phyloP scores from a whole-genome alignment of 305 asterid genomes.

The Fraxinus angustifolia region DNA sequence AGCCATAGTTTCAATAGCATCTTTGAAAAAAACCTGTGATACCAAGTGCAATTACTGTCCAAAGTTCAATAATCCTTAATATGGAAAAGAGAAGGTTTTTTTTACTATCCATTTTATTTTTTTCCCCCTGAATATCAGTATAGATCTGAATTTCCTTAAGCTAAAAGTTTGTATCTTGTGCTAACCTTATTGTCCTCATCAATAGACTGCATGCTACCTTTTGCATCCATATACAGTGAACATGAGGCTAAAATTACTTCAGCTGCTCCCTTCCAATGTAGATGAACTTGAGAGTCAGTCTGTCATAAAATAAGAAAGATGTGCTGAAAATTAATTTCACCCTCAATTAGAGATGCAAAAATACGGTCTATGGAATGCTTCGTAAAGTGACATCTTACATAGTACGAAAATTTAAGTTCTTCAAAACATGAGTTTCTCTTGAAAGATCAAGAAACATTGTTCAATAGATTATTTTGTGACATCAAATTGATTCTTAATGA shows the following conservation, averaged over 20 bases:
- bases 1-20: conserved; percentile 80
- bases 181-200: conserved; percentile 57
- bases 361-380: not conserved
- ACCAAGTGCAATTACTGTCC: conserved; percentile 13
- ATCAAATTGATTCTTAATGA: not conserved
- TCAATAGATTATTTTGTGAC: not conserved
- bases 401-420: not conserved
- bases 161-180: conserved; percentile 7
- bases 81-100: too few relatives aligned
- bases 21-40: conserved; percentile 59
- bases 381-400: not conserved
- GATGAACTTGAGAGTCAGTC: conserved; percentile 70
- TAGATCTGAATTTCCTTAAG: conserved; percentile 8
- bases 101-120: not conserved
- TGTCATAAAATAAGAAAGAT: conserved; percentile 33
- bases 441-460: not conserved
- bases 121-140: not conserved
- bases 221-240: conserved; percentile 47
- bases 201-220: conserved; percentile 59
- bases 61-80: not conserved
- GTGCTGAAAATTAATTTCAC: conserved; percentile 2
- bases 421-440: not conserved
- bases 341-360: not conserved
- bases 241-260: conserved; percentile 79
- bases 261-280: conserved; percentile 99